phyloP scores from a whole-genome alignment of 2,329 filamentous ascomycete species.

The Penicillium janthinellum region DNA sequence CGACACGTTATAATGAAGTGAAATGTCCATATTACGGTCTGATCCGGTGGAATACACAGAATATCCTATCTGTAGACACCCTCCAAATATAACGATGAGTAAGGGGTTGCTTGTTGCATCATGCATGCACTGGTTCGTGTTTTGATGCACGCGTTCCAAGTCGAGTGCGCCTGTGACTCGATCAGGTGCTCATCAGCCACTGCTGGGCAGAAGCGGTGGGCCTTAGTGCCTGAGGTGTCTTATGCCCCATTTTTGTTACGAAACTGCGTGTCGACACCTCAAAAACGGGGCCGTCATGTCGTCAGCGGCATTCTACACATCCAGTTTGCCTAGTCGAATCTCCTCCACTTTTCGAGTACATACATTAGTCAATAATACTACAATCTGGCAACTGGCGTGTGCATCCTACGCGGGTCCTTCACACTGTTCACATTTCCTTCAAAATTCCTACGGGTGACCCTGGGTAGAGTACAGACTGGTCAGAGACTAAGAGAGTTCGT shows the following conservation, averaged over 20 bases:
- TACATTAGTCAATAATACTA: neutral
- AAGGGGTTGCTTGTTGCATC: neutral
- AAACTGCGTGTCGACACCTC: neutral
- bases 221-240: slow-evolving; percentile 2
- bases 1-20: slow-evolving; percentile 28
- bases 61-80: neutral
- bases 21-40: slow-evolving; percentile 21
- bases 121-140: neutral
- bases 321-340: neutral
- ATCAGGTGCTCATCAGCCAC: neutral
- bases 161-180: neutral
- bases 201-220: neutral
- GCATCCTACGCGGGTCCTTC: neutral
- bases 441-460: slow-evolving; percentile 1
- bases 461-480: neutral
- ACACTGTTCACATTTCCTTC: neutral
- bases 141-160: neutral
- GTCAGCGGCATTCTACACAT: neutral
- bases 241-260: neutral
- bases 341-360: neutral
- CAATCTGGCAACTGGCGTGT: neutral
- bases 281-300: neutral
- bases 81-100: too few relatives aligned
- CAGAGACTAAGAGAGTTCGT: too few relatives aligned
- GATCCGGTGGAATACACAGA: neutral